phyloP scores from a whole-genome alignment of 805 yeast genomes.

The Suhomyces emberorum region DNA sequence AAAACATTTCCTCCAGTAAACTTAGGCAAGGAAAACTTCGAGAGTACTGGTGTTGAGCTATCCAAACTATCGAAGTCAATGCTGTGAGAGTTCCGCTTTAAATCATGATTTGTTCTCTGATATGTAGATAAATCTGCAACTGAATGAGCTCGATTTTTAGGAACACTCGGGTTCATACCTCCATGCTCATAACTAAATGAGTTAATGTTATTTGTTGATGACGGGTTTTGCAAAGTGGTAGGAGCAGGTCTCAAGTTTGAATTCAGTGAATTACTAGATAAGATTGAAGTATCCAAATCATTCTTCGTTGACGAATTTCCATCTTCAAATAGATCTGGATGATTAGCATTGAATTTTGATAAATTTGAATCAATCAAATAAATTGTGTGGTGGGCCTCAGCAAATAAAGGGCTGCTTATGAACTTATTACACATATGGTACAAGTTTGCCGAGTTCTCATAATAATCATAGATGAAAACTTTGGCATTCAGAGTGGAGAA shows the following conservation, averaged over 20 bases:
- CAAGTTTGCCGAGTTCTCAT: slow-evolving; percentile 36
- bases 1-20: slow-evolving; percentile 26
- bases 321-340: slow-evolving; percentile 18
- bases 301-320: slow-evolving; percentile 12
- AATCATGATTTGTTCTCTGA: slow-evolving; percentile 11
- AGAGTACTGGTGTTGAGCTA: slow-evolving; percentile 35
- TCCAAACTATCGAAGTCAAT: slow-evolving; percentile 13
- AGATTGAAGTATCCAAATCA: neutral
- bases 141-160: slow-evolving; percentile 15
- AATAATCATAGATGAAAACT: slow-evolving; percentile 46
- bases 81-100: slow-evolving; percentile 6
- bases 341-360: slow-evolving; percentile 25
- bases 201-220: slow-evolving; percentile 2
- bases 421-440: slow-evolving; percentile 50
- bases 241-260: slow-evolving; percentile 1
- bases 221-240: slow-evolving; percentile 4
- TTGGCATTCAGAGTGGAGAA: slow-evolving; percentile 15
- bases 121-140: slow-evolving; percentile 13
- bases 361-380: slow-evolving; percentile 44
- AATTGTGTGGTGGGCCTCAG: slow-evolving; percentile 28
- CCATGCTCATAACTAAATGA: neutral
- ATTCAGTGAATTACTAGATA: slow-evolving; percentile 5
- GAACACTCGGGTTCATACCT: slow-evolving; percentile 4
- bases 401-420: slow-evolving; percentile 22
- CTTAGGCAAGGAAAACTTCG: slow-evolving; percentile 55